Base-by-base conservation (phyloP, 257 asterid species). In the Echium plantagineum region DNA sequence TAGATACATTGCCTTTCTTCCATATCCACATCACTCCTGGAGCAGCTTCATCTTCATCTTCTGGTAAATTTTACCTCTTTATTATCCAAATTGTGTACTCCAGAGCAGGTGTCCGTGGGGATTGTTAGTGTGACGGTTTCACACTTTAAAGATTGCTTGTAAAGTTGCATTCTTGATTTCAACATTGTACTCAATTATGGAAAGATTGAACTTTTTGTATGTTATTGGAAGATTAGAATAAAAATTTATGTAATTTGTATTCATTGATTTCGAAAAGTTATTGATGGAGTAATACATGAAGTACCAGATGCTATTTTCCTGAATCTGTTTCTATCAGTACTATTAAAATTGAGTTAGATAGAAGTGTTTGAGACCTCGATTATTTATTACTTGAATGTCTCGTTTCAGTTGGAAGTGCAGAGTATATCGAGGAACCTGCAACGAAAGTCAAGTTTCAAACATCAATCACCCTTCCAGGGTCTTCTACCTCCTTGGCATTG, bases 381-480 rank as follows among this genome's bases (percentile, higher is more conserved):
- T 18, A 42, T 15, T 15, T 9, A 26, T 21, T 31, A 16, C 46
- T 68, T 70, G 52, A 24, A 62, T 63, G 66, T 16, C 51, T 71
- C 67, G 57, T 15, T 66, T 69, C 58, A 75, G 81, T 42, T 67
- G 81, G 67, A 63, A 69, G 61, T 63, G 66, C 80, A 71, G 90
- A 76, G 22, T 75, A 76, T 69, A 55, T 63, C 5, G 95, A 90
- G 74, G 96, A 90, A 76, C 85, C 91, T 30, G 77, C 75, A 52
- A 90, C 97, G 42, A 90, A 83, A 73, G 97, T 83, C 71, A 87
- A 83, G 62, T 90, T 81, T 71, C 87, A 74, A 60, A 77, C 71
- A 54, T 77, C 81, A 65, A 66, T 87, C 67, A 77, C 73, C 80
- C 78, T 85, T 73, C 95, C 91, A 7, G 94, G 96, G 60, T 81